Conservation (phyloP, 208 protist species). For the Leishmania braziliensis region DNA sequence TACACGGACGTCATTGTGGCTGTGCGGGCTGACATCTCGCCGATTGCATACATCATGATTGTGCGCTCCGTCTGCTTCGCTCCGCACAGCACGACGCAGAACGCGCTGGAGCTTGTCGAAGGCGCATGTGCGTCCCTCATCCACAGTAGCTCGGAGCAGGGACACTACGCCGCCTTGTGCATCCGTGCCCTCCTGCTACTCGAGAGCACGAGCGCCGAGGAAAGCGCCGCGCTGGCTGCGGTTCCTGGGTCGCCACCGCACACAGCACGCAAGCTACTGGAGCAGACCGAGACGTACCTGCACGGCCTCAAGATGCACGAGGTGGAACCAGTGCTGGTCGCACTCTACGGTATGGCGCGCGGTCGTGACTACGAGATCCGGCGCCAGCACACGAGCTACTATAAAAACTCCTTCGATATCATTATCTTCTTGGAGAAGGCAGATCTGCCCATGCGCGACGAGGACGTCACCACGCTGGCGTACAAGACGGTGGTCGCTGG, state of each 20-base stretch:
- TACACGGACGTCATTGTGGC: conserved; percentile 69
- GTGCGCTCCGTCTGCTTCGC: conserved; percentile 78
- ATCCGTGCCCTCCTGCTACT: conserved; percentile 86
- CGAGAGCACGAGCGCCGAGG: conserved; percentile 41
- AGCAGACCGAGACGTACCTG: conserved; percentile 70
- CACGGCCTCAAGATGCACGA: conserved; percentile 83
- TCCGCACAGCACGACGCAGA: conserved; percentile 60
- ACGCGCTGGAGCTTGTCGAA: conserved; percentile 71
- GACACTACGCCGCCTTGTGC: conserved; percentile 68
- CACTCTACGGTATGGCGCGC: conserved; percentile 71
- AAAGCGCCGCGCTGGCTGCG: conserved; percentile 30
- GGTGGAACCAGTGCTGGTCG: conserved; percentile 80
- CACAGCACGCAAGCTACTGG: conserved; percentile 75
- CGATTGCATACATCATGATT: conserved; percentile 86
- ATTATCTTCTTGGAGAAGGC: conserved; percentile 77
- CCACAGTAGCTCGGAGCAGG: conserved; percentile 49
- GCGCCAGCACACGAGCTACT: conserved; percentile 78
- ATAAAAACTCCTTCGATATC: conserved; percentile 85
- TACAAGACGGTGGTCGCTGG: conserved; percentile 78
- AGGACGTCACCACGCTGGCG: conserved; percentile 63
- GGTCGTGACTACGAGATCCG: conserved; percentile 88
- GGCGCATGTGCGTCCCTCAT: conserved; percentile 57
- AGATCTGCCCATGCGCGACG: conserved; percentile 66
- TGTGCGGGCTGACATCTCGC: conserved; percentile 81
- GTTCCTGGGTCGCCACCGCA: conserved; percentile 54